These are phyloP conservation scores for Brasenia schreberi DNA, from an alignment of 164 flowering plant species.

Conservation along the genomic window DNA sequence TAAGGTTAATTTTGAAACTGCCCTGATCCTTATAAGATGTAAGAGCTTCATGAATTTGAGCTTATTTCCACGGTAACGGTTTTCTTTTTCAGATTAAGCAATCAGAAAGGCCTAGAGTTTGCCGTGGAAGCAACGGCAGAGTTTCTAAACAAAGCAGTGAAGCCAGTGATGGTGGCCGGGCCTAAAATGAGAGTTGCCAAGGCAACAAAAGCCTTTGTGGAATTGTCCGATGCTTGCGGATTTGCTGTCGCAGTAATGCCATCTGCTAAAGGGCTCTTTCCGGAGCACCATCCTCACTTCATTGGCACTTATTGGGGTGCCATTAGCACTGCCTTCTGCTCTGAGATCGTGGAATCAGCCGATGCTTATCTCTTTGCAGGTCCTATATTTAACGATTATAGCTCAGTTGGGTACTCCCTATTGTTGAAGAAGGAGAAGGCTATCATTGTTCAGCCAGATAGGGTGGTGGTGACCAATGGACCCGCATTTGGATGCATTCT, in stretches of 20 bases:
- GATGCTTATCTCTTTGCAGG: conserved; percentile 85
- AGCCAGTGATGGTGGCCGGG: conserved; percentile 78
- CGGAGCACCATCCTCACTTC: conserved; percentile 22
- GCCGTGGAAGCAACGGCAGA: conserved; percentile 81
- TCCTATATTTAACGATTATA: conserved; percentile 79
- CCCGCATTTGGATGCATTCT: conserved; percentile 68
- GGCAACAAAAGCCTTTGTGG: conserved; percentile 51
- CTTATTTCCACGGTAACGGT: not conserved
- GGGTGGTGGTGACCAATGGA: conserved; percentile 62
- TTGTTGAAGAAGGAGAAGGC: conserved; percentile 81
- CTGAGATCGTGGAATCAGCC: conserved; percentile 84
- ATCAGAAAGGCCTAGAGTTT: conserved; percentile 51
- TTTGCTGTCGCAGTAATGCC: conserved; percentile 80
- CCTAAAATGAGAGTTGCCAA: conserved; percentile 64
- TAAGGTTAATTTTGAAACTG: not conserved
- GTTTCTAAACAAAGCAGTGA: conserved; percentile 20
- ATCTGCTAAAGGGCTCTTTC: conserved; percentile 71
- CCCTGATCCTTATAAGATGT: not conserved
- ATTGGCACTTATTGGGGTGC: conserved; percentile 66
- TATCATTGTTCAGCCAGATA: conserved; percentile 67
- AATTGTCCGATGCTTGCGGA: conserved; percentile 66
- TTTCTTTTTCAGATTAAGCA: conserved; percentile 35
- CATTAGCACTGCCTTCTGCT: conserved; percentile 69
- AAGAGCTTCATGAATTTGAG: not conserved
- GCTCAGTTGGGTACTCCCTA: conserved; percentile 84